Evolutionary conservation across 805 yeast genomes (phyloP).

Genomic region (Ogataea siamensis): DNA sequence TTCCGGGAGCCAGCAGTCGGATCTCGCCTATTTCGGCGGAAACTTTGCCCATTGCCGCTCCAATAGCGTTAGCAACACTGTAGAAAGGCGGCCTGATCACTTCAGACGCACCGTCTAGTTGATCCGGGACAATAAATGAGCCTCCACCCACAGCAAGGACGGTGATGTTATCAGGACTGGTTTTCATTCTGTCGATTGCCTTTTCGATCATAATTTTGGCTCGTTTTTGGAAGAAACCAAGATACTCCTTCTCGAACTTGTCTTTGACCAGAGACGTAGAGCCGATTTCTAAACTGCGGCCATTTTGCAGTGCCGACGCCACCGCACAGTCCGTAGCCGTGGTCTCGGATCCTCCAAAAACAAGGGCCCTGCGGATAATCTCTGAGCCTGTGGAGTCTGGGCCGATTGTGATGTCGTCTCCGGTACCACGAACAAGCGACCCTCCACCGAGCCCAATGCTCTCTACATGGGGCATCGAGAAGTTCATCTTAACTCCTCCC

Average conservation of each 20-base stretch:
- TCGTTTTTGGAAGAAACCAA: conserved; percentile 6
- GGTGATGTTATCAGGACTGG: conserved; percentile 40
- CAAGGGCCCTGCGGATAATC: conserved; percentile 33
- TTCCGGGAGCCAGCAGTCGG: conserved; percentile 18
- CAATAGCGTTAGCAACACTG: conserved; percentile 50
- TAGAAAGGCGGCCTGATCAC: conserved; percentile 42
- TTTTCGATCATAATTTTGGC: conserved; percentile 35
- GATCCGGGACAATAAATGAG: conserved; percentile 42
- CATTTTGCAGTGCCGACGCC: conserved; percentile 31
- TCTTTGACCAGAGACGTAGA: conserved; percentile 17
- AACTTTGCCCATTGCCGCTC: conserved; percentile 48
- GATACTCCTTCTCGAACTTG: conserved; percentile 10
- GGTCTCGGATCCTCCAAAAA: conserved; percentile 42
- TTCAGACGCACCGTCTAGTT: conserved; percentile 39
- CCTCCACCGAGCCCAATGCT: conserved; percentile 53
- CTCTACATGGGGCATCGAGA: conserved; percentile 51
- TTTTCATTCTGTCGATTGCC: conserved; percentile 45
- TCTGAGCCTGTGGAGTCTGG: conserved; percentile 50
- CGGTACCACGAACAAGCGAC: conserved; percentile 37
- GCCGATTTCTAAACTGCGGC: conserved; percentile 30
- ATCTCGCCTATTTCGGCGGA: conserved; percentile 32
- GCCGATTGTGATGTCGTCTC: conserved; percentile 35
- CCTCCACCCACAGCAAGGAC: conserved; percentile 51
- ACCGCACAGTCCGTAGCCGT: conserved; percentile 46
- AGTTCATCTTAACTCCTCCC: conserved; percentile 50